Evolutionary conservation across 768 basidiomycete species (phyloP), one percentile per base, ranked within the genome.

Genomic region (Pholiota molesta): DNA sequence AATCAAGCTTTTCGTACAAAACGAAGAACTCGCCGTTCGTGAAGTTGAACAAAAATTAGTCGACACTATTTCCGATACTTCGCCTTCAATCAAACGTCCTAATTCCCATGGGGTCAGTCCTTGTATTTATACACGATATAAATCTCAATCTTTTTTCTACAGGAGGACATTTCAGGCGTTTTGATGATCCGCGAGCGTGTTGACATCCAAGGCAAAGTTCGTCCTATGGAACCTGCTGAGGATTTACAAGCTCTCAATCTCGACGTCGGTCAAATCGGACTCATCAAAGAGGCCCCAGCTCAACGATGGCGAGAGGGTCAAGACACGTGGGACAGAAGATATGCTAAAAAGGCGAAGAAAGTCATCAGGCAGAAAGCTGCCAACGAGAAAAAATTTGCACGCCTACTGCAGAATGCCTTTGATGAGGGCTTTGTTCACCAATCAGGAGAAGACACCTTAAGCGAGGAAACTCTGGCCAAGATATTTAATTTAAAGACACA

Each of bases 121-220:
- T 17, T 19, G 19, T 23, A 14, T 14, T 54, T 16, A 13, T 40
- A 33, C 31, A 8, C 2, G n/a, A 58, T 16, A 16, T 45, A 6
- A n/a, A 13, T 23, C 37, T 51, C 10, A 39, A 37, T 8, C 23
- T 37, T 37, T 5, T 37, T 35, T n/a, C 17, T 26, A 61, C 60
- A 42, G 58, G 59, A 65, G 47, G 73, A 73, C 55, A 64, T 77
- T 21, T 62, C 70, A 14, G 67, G 70, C 17, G 68, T 78, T 11
- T 17, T 71, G 14, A 83, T 93, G 84, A 84, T 93, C 64, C 83
- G 92, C 8, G 91, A 94, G 71, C 82, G 93, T 16, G 87, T 94
- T 17, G 81, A 88, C 62, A 80, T 86, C 5, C 73, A 79, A 29
- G 92, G 92, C 0, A 69, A 74, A 7, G 74, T 83, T 5, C 81